A percentile compares a stretch with the other conserved stretches of the same genome.
phyloP scores from a whole-genome alignment of 2,329 filamentous ascomycete genomes.

The Colletotrichum neosansevieriae region DNA sequence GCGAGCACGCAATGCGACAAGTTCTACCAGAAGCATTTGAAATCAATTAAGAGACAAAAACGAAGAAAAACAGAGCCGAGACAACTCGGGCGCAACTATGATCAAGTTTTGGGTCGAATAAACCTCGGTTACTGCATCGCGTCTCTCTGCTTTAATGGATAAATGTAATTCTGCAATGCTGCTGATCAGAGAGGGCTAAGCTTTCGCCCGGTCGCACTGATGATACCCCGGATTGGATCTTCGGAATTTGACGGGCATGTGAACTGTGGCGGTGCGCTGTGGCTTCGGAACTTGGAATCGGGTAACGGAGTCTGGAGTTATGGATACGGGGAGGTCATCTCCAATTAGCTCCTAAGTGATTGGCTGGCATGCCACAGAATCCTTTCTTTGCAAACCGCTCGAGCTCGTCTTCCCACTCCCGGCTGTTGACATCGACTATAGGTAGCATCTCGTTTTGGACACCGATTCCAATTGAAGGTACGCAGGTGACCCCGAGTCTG shows the following conservation, averaged over 20 bases:
- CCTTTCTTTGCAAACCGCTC: slow-evolving; percentile 12
- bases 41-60: neutral
- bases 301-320: neutral
- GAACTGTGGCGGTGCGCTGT: slow-evolving; percentile 12
- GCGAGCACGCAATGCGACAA: slow-evolving; percentile 5
- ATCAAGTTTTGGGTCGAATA: neutral
- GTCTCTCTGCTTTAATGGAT: neutral
- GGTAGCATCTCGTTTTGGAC: slow-evolving; percentile 37
- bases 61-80: neutral
- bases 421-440: slow-evolving; percentile 32
- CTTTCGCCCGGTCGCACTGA: slow-evolving; percentile 34
- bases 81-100: neutral
- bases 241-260: slow-evolving; percentile 38
- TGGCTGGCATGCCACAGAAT: slow-evolving; percentile 5
- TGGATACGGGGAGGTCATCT: neutral
- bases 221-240: slow-evolving; percentile 30
- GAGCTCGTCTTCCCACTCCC: slow-evolving; percentile 16
- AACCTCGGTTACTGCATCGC: neutral
- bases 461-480: slow-evolving; percentile 29
- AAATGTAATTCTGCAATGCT: slow-evolving; percentile 7
- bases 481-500: neutral
- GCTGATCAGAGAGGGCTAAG: slow-evolving; percentile 26
- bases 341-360: slow-evolving; percentile 5
- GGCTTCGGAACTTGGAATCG: slow-evolving; percentile 14
- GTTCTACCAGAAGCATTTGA: neutral